Evolutionary conservation across 495 filamentous ascomycete genomes (phyloP).

Genomic region (Lasiosphaeriaceae sp.): DNA sequence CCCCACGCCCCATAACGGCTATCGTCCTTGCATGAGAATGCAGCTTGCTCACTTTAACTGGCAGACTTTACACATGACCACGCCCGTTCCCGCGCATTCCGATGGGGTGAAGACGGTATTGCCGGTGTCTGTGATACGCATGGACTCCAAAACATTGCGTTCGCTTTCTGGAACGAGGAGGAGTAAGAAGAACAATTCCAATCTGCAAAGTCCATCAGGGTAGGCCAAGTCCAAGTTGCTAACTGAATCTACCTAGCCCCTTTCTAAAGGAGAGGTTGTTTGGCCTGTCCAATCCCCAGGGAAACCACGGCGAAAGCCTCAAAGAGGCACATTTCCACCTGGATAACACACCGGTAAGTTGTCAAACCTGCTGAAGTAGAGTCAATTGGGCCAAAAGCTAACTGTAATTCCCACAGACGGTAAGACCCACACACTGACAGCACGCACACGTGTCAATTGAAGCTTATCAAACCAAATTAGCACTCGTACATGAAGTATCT

Average conservation of each 20-base stretch:
- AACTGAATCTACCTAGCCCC: conserved; percentile 49
- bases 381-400: conserved; percentile 6
- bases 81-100: conserved; percentile 78
- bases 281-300: conserved; percentile 90
- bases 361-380: background rate
- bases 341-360: conserved; percentile 76
- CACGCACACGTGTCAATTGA: background rate
- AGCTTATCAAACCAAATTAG: conserved; percentile 42
- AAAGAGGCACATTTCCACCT: conserved; percentile 96
- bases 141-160: conserved; percentile 84
- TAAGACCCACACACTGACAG: conserved; percentile 24
- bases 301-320: conserved; percentile 93
- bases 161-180: conserved; percentile 96
- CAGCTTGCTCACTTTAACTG: conserved; percentile 1
- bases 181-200: conserved; percentile 59
- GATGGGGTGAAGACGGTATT: conserved; percentile 97
- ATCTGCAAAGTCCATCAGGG: no score
- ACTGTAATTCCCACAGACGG: conserved; percentile 35
- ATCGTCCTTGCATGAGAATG: background rate
- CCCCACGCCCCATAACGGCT: background rate
- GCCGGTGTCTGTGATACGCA: conserved; percentile 93
- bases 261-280: conserved; percentile 94
- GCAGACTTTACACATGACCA: conserved; percentile 90
- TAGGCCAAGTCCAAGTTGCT: conserved; percentile 3
- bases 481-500: conserved; percentile 99